Evolutionary conservation across 331 rosid genomes (phyloP).

Genomic region (Erythrophleum ivorense): DNA sequence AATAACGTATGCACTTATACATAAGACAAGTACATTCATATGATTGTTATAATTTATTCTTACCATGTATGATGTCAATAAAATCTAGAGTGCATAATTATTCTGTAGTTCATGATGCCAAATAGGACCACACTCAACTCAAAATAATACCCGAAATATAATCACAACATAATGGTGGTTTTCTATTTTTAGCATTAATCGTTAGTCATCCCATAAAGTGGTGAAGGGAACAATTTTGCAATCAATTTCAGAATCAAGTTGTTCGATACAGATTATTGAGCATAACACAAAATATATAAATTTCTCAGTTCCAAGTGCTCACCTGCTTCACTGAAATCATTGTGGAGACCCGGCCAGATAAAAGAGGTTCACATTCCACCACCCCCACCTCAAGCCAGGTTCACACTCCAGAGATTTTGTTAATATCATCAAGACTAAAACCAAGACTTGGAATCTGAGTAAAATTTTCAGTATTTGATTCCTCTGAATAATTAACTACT

Average conservation of each 20-base stretch:
- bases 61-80: too few relatives aligned
- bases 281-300: background rate
- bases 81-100: too few relatives aligned
- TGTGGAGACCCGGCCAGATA: background rate
- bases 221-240: background rate
- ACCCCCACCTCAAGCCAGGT: conserved; percentile 25
- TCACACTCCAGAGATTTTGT: conserved; percentile 29
- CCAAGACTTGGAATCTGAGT: conserved; percentile 19
- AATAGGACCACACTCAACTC: background rate
- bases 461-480: conserved; percentile 30
- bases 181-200: background rate
- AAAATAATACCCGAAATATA: background rate
- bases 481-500: conserved; percentile 33
- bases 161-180: background rate
- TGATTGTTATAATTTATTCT: too few relatives aligned
- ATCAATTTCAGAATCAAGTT: background rate
- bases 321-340: background rate
- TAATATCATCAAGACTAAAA: conserved; percentile 21
- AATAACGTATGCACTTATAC: too few relatives aligned
- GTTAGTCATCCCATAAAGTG: background rate
- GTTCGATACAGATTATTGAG: background rate
- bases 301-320: background rate
- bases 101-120: background rate
- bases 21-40: background rate
- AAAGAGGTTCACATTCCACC: background rate